These are phyloP conservation scores for Eudorina sp. DNA, from an alignment of 139 green algal genomes.

Conservation along the genomic window DNA sequence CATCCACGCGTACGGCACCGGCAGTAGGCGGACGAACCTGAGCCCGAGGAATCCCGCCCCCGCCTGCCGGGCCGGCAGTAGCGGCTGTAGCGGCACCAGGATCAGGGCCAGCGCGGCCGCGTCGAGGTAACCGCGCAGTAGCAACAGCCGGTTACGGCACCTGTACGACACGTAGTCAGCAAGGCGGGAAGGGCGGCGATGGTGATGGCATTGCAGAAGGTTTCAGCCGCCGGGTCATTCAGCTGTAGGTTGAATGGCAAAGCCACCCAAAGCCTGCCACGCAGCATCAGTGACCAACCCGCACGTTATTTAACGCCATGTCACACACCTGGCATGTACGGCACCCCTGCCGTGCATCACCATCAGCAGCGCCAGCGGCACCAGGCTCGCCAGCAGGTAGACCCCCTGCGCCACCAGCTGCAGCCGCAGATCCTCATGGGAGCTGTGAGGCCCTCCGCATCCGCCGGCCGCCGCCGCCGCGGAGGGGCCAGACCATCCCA, in stretches of 20 bases:
- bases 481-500: neutral
- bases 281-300: too few relatives aligned
- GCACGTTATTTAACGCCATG: too few relatives aligned
- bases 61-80: too few relatives aligned
- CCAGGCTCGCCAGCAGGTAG: neutral
- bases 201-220: too few relatives aligned
- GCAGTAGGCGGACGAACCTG: neutral
- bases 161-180: too few relatives aligned
- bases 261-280: too few relatives aligned
- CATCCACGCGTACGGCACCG: conserved; percentile 3
- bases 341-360: neutral
- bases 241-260: too few relatives aligned
- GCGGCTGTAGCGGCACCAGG: neutral
- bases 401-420: neutral
- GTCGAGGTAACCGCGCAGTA: neutral
- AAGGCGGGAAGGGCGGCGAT: too few relatives aligned
- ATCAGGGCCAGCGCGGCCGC: neutral
- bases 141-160: neutral
- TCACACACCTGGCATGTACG: conserved; percentile 1
- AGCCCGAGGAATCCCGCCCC: too few relatives aligned
- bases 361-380: neutral
- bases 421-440: neutral
- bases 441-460: neutral
- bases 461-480: neutral
- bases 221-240: too few relatives aligned